phyloP scores from a whole-genome alignment of 1,139 yeast genomes.

The Tardiomyces depauwii region DNA sequence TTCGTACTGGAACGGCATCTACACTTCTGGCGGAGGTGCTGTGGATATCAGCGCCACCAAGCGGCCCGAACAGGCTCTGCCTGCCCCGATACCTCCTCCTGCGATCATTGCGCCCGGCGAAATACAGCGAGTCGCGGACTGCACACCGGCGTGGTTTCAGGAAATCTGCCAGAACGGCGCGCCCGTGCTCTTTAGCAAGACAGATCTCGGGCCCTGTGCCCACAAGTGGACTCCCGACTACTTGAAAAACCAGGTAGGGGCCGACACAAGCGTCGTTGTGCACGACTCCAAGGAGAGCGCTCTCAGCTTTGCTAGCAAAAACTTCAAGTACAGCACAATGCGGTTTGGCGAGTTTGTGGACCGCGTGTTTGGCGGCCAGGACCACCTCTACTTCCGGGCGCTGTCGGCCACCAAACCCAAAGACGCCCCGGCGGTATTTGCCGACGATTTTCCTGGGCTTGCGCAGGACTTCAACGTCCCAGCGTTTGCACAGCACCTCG shows the following conservation, averaged over 20 bases:
- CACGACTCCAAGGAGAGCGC: slow-evolving; percentile 18
- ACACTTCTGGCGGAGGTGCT: background rate
- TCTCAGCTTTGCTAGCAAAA: slow-evolving; percentile 24
- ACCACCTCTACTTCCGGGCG: slow-evolving; percentile 21
- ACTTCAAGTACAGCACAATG: slow-evolving; percentile 22
- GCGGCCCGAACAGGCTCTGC: background rate
- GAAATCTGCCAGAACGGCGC: slow-evolving; percentile 4
- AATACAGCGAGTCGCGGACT: background rate
- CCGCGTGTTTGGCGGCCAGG: slow-evolving; percentile 11
- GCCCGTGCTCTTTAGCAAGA: slow-evolving; percentile 15
- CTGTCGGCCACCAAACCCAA: slow-evolving; percentile 22
- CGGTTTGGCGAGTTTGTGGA: slow-evolving; percentile 20
- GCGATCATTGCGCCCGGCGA: background rate
- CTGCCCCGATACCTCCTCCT: background rate
- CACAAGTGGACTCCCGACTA: slow-evolving; percentile 21
- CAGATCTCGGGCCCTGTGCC: slow-evolving; percentile 19
- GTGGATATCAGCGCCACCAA: background rate
- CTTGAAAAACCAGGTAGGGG: slow-evolving; percentile 19
- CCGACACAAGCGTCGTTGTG: slow-evolving; percentile 17
- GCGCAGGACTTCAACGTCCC: slow-evolving; percentile 25
- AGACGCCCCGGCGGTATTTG: slow-evolving; percentile 20
- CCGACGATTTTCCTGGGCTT: slow-evolving; percentile 22
- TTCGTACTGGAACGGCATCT: slow-evolving; percentile 42
- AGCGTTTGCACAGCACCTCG: slow-evolving; percentile 8
- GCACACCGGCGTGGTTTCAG: slow-evolving; percentile 1